Conservation (phyloP, 805 yeast genomes). For the Candida ficus region DNA sequence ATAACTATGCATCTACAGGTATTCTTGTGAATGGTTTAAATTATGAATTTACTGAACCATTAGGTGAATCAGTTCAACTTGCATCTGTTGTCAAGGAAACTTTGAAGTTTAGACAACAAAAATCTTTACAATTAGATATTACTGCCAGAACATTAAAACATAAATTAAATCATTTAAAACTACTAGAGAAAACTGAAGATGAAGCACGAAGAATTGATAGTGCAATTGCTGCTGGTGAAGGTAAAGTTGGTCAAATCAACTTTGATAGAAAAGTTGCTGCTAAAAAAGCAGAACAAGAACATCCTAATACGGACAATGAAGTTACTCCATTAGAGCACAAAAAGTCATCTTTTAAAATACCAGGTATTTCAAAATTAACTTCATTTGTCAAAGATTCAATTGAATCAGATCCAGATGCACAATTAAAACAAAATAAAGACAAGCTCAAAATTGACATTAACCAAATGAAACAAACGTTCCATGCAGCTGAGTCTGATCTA, state of each 20-base stretch:
- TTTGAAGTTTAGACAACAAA: conserved; percentile 47
- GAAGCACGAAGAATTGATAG: conserved; percentile 39
- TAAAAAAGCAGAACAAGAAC: conserved; percentile 7
- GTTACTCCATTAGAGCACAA: conserved; percentile 22
- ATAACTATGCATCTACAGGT: conserved; percentile 48
- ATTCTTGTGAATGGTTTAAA: conserved; percentile 47
- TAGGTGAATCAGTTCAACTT: conserved; percentile 67
- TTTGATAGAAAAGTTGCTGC: conserved; percentile 24
- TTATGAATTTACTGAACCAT: conserved; percentile 59
- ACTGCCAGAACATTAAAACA: conserved; percentile 33
- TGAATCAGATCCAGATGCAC: conserved; percentile 62
- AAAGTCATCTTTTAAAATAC: conserved; percentile 42
- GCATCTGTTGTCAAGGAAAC: conserved; percentile 51
- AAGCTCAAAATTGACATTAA: conserved; percentile 41
- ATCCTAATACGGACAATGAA: not conserved
- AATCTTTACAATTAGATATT: conserved; percentile 41
- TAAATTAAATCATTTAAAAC: conserved; percentile 29
- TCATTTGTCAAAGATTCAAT: conserved; percentile 53
- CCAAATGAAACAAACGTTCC: conserved; percentile 45
- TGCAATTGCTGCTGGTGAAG: conserved; percentile 20
- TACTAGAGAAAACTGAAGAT: conserved; percentile 37
- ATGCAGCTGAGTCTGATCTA: conserved; percentile 47
- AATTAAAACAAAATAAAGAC: conserved; percentile 46
- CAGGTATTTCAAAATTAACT: conserved; percentile 47
- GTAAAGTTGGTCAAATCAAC: conserved; percentile 26